Evolutionary conservation across 2,329 filamentous ascomycete genomes (phyloP).

Genomic region (Knufia petricola): DNA sequence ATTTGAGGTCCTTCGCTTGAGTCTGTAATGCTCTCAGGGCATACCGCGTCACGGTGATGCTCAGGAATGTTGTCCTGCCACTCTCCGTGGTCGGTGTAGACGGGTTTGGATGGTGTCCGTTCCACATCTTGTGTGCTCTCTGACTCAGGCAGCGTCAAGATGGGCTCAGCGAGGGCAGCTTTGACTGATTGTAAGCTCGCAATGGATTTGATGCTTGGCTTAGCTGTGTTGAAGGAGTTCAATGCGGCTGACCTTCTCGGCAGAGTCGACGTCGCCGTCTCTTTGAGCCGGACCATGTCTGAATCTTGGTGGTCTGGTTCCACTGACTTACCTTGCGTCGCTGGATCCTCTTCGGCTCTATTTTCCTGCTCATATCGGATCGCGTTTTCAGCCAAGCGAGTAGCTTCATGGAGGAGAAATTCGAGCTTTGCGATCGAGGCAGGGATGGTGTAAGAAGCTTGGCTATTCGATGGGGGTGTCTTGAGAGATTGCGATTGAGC

Average conservation of each 20-base stretch:
- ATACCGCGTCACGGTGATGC: no score
- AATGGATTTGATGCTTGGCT: neutral
- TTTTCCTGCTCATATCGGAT: neutral
- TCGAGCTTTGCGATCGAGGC: conserved; percentile 6
- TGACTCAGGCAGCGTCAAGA: neutral
- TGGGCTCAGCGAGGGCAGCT: neutral
- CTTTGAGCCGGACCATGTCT: neutral
- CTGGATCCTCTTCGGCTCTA: neutral
- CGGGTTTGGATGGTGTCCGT: neutral
- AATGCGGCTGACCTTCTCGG: neutral
- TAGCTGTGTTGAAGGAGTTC: neutral
- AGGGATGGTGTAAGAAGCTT: neutral
- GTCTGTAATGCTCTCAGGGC: no score
- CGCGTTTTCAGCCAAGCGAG: conserved; percentile 1
- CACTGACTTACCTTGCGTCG: neutral
- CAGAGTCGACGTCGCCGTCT: neutral
- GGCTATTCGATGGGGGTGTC: neutral
- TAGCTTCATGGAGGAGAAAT: conserved; percentile 1
- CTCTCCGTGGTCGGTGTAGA: no score
- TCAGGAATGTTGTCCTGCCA: no score
- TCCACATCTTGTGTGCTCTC: neutral
- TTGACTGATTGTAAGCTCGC: neutral
- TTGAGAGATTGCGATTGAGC: neutral
- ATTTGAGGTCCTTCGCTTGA: neutral
- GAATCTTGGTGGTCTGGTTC: neutral